These are phyloP conservation scores for Diplosphaera chodatii DNA, from an alignment of 139 green algal species.

Conservation along the genomic window DNA sequence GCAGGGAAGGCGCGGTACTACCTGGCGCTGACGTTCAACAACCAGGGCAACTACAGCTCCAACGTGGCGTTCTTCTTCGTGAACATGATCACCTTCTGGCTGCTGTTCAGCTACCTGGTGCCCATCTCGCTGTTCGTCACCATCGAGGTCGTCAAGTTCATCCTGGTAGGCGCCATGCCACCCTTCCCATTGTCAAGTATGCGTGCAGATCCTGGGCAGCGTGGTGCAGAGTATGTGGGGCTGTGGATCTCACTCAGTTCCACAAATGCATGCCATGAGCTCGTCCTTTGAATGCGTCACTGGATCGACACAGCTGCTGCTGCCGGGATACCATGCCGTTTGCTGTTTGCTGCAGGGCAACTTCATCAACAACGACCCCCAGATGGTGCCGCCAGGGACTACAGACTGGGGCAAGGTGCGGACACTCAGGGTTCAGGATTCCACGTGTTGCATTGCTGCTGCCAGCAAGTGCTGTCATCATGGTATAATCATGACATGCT, in stretches of 20 bases:
- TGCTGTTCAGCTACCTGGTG: constrained; percentile 88
- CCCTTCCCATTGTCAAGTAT: too few species aligned
- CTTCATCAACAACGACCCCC: constrained; percentile 14
- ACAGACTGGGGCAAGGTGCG: neutral
- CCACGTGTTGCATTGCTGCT: too few species aligned
- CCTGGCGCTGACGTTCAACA: constrained; percentile 21
- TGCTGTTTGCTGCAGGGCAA: neutral
- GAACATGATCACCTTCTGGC: constrained; percentile 41
- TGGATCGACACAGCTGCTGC: too few species aligned
- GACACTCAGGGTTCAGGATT: too few species aligned
- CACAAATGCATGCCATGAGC: too few species aligned
- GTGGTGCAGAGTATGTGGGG: too few species aligned
- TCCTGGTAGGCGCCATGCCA: too few species aligned
- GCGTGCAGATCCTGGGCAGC: too few species aligned
- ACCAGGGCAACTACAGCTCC: constrained; percentile 13
- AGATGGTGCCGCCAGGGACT: constrained; percentile 13
- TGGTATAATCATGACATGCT: too few species aligned
- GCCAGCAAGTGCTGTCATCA: too few species aligned
- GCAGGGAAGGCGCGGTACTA: constrained; percentile 27
- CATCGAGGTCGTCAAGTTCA: constrained; percentile 91
- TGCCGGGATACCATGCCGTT: too few species aligned
- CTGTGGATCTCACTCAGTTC: too few species aligned
- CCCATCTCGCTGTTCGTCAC: constrained; percentile 98
- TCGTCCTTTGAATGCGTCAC: neutral
- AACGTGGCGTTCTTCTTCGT: constrained; percentile 2